phyloP scores from a whole-genome alignment of 306 rosid species.

The Rosa rugosa region DNA sequence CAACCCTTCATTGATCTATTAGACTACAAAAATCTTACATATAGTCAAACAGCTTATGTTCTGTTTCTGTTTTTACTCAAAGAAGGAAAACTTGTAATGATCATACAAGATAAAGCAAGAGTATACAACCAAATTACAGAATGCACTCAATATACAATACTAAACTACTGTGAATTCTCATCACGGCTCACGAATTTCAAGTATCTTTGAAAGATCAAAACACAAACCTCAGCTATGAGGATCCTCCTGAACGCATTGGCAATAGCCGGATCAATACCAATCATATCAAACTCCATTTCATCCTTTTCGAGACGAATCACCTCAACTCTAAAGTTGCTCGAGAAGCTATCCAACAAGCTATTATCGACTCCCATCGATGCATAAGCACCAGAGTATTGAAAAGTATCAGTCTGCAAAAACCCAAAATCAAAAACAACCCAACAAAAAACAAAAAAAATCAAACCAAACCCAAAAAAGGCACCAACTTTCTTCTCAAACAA shows the following conservation, averaged over 20 bases:
- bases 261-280: conserved; percentile 88
- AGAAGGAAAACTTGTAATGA: not conserved
- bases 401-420: conserved; percentile 74
- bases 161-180: not conserved
- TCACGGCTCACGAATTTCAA: not conserved
- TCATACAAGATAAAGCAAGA: not conserved
- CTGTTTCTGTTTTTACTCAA: not conserved
- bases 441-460: not conserved
- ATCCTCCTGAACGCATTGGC: conserved; percentile 95
- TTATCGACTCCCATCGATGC: conserved; percentile 69
- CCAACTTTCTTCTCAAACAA: not conserved
- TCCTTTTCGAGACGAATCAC: conserved; percentile 53
- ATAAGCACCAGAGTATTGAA: conserved; percentile 83
- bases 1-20: not conserved
- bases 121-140: not conserved
- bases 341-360: conserved; percentile 60
- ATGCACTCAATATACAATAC: not conserved
- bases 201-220: not conserved
- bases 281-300: conserved; percentile 87
- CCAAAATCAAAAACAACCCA: conserved; percentile 2
- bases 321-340: conserved; percentile 71
- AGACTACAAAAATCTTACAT: not conserved
- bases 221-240: conserved; percentile 84
- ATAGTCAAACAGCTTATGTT: not conserved
- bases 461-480: not conserved